Evolutionary conservation across 2,329 filamentous ascomycete species (phyloP), one percentile per base, ranked within the genome.

Genomic region (Fusarium anthophilum): DNA sequence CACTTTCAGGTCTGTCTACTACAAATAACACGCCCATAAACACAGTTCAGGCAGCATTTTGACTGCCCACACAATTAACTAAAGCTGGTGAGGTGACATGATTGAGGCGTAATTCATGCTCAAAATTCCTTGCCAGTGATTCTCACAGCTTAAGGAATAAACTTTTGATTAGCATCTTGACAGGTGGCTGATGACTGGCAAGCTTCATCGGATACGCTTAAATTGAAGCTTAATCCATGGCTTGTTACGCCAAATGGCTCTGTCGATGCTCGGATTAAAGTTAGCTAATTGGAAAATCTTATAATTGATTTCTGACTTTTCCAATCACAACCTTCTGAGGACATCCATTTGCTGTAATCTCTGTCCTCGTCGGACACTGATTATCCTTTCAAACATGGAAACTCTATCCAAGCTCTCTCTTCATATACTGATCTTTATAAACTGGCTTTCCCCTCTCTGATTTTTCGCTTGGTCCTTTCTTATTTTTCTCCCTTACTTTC

Each of bases 231-330:
- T 15, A 11, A 5, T 4, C 26, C 20, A 3, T 22, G 26, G 24
- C 11, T 3, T 22, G 9, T 6, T 15, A 11, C 10, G 24, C 18
- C 0, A 26, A 26, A 14, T 20, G 5, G n/a, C 12, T 10, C 8
- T 6, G 6, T 10, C 4, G 22, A 50, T 9, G 8, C 10, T 5
- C 12, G 8, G 3, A 24, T 24, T 4, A 50, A 12, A 32, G 10
- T 8, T 7, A 22, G 4, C 13, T 11, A 2, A 6, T 11, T 5
- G 13, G 0, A 28, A 48, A 11, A 11, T 3, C 24, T 22, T 26
- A 7, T 5, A 8, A 11, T 6, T 22, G 13, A 15, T 22, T 11
- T 15, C 9, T 48, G 13, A 15, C 6, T 28, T 28, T 22, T 13
- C 13, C 13, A 28, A 28, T 28, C 9, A 22, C 6, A 8, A 4